Evolutionary conservation across 805 yeast genomes (phyloP).

Genomic region (Saccharomycopsis sp.): DNA sequence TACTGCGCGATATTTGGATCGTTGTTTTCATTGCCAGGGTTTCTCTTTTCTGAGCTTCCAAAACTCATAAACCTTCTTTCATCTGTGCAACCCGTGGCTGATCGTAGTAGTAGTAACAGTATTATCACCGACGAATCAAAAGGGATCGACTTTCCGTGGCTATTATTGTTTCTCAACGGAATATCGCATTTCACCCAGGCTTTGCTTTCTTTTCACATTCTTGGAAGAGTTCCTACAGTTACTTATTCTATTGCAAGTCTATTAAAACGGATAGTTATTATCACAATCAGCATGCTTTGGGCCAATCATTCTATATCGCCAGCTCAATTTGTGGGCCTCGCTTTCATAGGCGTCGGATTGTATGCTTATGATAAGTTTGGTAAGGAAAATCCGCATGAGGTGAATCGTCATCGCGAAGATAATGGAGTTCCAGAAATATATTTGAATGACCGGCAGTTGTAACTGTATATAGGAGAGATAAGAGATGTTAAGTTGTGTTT

Average conservation of each 20-base stretch:
- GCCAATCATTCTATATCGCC: conserved; percentile 37
- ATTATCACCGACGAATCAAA: not conserved
- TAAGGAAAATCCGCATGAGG: conserved; percentile 14
- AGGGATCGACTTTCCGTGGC: conserved; percentile 33
- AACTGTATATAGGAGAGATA: too few relatives aligned
- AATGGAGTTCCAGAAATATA: conserved; percentile 21
- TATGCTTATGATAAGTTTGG: conserved; percentile 72
- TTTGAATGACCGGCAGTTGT: not conserved
- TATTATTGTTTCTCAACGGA: conserved; percentile 55
- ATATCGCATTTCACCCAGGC: conserved; percentile 64
- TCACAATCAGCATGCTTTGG: conserved; percentile 54
- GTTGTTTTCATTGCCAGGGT: conserved; percentile 54
- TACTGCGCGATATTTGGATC: conserved; percentile 70
- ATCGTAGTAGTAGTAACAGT: not conserved
- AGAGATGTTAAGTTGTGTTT: too few relatives aligned
- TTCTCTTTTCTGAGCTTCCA: conserved; percentile 45
- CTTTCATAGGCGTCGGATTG: conserved; percentile 51
- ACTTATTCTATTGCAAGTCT: conserved; percentile 74
- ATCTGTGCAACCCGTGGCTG: not conserved
- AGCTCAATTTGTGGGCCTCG: conserved; percentile 45
- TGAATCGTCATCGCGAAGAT: conserved; percentile 23
- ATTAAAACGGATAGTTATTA: conserved; percentile 63
- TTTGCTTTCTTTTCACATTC: conserved; percentile 64
- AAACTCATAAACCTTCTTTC: conserved; percentile 2
- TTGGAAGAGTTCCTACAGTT: conserved; percentile 66